Evolutionary conservation across 345 rosid genomes (phyloP), one percentile per base, ranked within the genome.

Genomic region (Raphanus sativus): DNA sequence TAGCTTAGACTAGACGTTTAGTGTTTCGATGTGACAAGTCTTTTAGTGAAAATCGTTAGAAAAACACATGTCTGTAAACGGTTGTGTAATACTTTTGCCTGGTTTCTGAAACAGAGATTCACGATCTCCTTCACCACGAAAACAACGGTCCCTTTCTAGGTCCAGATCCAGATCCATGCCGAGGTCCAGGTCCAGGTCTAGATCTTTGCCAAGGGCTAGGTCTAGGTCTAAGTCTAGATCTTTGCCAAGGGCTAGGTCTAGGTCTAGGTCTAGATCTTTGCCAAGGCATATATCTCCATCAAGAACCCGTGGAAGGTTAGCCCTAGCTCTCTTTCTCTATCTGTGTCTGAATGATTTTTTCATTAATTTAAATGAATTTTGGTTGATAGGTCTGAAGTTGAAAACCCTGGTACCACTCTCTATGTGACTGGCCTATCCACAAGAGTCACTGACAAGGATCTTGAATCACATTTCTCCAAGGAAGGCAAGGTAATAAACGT

Each of bases 341-440:
- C 26, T 38, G 29, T 16, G 30, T 52, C 30, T 38, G 50, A 26
- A 4, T n/a, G 54, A 2, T n/a, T 24, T 54, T 65, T 62, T 8
- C 11, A 1, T 64, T 52, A 1, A 13, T 24, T 68, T 10, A 38
- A 26, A 55, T 80, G 13, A n/a, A 26, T 40, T 62, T 67, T 75
- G 26, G 65, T 30, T 74, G 58, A 61, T 80, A 93, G 98, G 82
- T 70, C 0, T 48, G 96, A 86, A 0, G 24, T 45, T 55, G 73
- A 15, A 32, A 92, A 95, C 80, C 85, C 90, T 67, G 98, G 99
- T 67, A 88, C 87, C 62, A 89, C 97, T 29, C 97, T 95, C 54
- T 95, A 92, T 80, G 98, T 95, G 65, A 95, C 99, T 62, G 99
- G 99, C 45, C 80, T 95, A 61, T 95, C 99, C 34, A 89, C 97